Base-by-base conservation (phyloP, 2,329 filamentous ascomycete species). In the Allantophomopsis lycopodina region DNA sequence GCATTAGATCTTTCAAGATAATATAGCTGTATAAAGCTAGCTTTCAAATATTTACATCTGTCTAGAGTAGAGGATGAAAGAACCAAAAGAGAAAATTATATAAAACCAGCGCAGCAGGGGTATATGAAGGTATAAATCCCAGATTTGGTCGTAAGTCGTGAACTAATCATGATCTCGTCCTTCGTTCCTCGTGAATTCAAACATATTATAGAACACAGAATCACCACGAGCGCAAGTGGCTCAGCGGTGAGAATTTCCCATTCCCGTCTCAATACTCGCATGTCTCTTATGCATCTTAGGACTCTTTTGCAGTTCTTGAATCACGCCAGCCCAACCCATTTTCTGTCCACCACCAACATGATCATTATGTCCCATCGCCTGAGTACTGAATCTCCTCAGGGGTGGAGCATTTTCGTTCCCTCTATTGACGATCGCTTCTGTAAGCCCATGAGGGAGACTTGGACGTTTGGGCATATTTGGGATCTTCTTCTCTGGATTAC, bases 311-410 rank as follows among this genome's bases (percentile, higher is more conserved):
- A 80, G 58, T 50, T 80, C 76, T 40, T 71, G 62, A 16, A 80
- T 71, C 5, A 80, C 74, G 18, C 73, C 73, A 15, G 71, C 69
- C 76, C 76, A 80, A 18, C 73, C 73, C 44, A 60, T 59, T 40
- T 67, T 66, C 38, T 73, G 70, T 15, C 59, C 60, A 32, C 59
- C 58, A 35, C 61, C 61, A 28, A 65, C 57, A 35, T 62, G 61
- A 38, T 72, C 66, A 45, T 62, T 63, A 46, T 72, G 68, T 7
- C 71, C 68, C 44, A 73, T 66, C 7, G 68, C 59, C 46, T 68
- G 67, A 2, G 69, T 73, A 5, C 69, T 69, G 36, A 77, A 50
- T 42, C 70, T 62, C 40, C 71, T 63, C 44, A 71, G 48, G 7
- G 69, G 66, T 23, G 69, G 66, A 69, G 50, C 37, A 20, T 48